These are phyloP conservation scores for Misopates orontium DNA, from an alignment of 257 asterid species.

Conservation along the genomic window DNA sequence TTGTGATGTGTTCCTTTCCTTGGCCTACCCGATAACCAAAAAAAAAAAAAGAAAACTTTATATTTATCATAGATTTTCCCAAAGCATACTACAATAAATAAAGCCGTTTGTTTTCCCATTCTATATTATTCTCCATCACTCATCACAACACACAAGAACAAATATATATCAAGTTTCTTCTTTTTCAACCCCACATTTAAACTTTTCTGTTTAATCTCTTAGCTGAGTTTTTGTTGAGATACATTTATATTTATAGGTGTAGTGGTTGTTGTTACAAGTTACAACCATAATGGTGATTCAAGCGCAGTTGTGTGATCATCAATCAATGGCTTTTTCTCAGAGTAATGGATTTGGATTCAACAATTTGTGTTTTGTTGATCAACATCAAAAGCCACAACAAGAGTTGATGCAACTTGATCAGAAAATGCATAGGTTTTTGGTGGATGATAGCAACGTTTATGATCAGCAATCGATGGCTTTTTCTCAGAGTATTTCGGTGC, in stretches of 20 bases:
- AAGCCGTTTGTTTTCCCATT: too few species aligned
- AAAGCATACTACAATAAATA: background rate
- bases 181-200: too few species aligned
- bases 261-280: background rate
- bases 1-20: constrained; percentile 6
- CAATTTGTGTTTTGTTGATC: constrained; percentile 29
- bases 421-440: constrained; percentile 26
- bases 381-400: constrained; percentile 29
- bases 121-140: too few species aligned
- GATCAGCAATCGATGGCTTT: constrained; percentile 25
- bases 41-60: too few species aligned
- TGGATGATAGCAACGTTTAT: background rate
- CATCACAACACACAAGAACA: too few species aligned
- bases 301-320: constrained; percentile 49
- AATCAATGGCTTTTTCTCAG: constrained; percentile 30
- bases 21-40: constrained; percentile 18
- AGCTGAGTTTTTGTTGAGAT: background rate
- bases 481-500: constrained; percentile 33
- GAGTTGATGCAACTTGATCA: constrained; percentile 31
- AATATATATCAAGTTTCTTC: too few species aligned
- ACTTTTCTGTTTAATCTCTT: too few species aligned
- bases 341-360: constrained; percentile 42
- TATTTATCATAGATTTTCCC: constrained; percentile 2
- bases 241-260: background rate
- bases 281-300: constrained; percentile 53